phyloP scores from a whole-genome alignment of 2,329 filamentous ascomycete genomes.

The Clonostachys chloroleuca region DNA sequence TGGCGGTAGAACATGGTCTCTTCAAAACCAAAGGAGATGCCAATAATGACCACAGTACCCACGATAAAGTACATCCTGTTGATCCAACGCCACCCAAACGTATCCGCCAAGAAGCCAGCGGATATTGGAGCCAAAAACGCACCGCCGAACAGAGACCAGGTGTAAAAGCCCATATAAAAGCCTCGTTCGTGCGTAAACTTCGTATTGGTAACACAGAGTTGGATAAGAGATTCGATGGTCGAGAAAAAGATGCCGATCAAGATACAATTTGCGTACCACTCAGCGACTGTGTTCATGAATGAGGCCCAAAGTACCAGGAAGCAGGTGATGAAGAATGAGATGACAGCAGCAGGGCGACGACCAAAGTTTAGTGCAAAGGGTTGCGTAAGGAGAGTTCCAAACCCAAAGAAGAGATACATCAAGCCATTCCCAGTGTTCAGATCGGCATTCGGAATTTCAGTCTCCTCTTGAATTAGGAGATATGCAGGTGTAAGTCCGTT shows the following conservation, averaged over 20 bases:
- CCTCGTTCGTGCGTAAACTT: slow-evolving; percentile 35
- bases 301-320: neutral
- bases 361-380: no score
- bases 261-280: slow-evolving; percentile 38
- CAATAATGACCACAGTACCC: no score
- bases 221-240: slow-evolving; percentile 41
- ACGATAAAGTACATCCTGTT: neutral
- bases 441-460: no score
- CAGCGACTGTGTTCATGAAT: slow-evolving; percentile 12
- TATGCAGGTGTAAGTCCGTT: no score
- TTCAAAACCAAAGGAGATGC: no score
- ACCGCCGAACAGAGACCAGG: slow-evolving; percentile 19
- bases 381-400: no score
- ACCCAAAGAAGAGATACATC: no score
- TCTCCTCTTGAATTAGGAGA: no score
- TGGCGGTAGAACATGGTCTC: no score
- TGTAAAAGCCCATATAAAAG: slow-evolving; percentile 36
- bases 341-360: no score
- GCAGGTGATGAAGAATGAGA: no score
- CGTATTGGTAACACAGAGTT: slow-evolving; percentile 35
- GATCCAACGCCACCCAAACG: slow-evolving; percentile 16
- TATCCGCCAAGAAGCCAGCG: slow-evolving; percentile 7
- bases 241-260: slow-evolving; percentile 35
- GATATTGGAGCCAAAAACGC: slow-evolving; percentile 2
- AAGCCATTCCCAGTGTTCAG: no score